These are phyloP conservation scores for Lecanicillium sp. DNA, from an alignment of 2,329 filamentous ascomycete species.

Conservation along the genomic window DNA sequence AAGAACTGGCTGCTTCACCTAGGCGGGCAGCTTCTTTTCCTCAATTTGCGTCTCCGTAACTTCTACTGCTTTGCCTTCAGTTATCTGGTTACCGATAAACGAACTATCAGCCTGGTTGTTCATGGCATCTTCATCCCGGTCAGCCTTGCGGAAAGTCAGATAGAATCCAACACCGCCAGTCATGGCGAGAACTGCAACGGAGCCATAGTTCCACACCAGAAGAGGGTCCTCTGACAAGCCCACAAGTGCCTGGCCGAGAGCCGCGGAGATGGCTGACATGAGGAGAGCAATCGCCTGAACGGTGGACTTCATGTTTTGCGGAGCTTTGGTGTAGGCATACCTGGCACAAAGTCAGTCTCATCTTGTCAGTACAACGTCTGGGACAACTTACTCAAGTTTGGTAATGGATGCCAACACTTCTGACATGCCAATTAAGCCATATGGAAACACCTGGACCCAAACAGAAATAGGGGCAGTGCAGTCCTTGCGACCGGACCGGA, in stretches of 20 bases:
- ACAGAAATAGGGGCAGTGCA: slow-evolving; percentile 46
- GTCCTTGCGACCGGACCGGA: slow-evolving; percentile 14
- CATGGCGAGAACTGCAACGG: slow-evolving; percentile 57
- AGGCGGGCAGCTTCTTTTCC: no score
- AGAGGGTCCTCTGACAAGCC: slow-evolving; percentile 47
- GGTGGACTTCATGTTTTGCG: slow-evolving; percentile 66
- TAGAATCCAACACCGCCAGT: slow-evolving; percentile 58
- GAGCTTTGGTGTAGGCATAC: slow-evolving; percentile 65
- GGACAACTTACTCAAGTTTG: slow-evolving; percentile 47
- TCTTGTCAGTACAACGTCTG: not conserved
- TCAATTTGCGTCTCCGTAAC: no score
- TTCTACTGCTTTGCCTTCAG: no score
- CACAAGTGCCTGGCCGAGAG: slow-evolving; percentile 52
- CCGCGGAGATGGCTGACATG: slow-evolving; percentile 59
- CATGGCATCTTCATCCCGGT: slow-evolving; percentile 56
- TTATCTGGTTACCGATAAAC: not conserved
- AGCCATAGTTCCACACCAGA: slow-evolving; percentile 65
- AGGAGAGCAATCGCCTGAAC: slow-evolving; percentile 60
- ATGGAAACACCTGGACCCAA: slow-evolving; percentile 45
- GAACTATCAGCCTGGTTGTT: slow-evolving; percentile 35
- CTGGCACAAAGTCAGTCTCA: not conserved
- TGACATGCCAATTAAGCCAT: slow-evolving; percentile 38
- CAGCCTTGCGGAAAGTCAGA: slow-evolving; percentile 53
- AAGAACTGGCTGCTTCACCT: no score
- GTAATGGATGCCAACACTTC: slow-evolving; percentile 43